These are phyloP conservation scores for Clonostachys solani DNA, from an alignment of 2,329 filamentous ascomycete species.

Conservation along the genomic window DNA sequence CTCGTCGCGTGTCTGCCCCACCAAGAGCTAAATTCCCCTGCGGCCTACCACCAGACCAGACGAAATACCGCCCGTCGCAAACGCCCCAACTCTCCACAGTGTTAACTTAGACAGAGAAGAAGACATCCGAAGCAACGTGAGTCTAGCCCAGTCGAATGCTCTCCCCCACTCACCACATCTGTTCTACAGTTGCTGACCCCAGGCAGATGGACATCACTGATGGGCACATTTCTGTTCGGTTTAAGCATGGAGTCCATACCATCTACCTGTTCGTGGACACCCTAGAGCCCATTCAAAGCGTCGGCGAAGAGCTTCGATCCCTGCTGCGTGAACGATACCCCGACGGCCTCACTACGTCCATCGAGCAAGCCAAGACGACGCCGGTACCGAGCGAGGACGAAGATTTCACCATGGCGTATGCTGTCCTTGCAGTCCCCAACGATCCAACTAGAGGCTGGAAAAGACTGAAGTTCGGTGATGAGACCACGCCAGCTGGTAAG, in stretches of 20 bases:
- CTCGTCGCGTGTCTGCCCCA: neutral
- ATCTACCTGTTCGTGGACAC: conserved; percentile 64
- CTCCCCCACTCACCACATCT: too few species aligned
- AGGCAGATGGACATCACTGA: conserved; percentile 18
- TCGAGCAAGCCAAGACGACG: conserved; percentile 23
- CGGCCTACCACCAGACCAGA: neutral
- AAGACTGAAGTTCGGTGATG: conserved; percentile 29
- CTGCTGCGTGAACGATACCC: conserved; percentile 55
- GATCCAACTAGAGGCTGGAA: conserved; percentile 47
- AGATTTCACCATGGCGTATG: conserved; percentile 40
- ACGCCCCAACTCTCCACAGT: too few species aligned
- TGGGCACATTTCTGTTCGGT: conserved; percentile 59
- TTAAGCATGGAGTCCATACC: conserved; percentile 70
- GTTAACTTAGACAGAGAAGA: too few species aligned
- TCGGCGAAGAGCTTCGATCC: conserved; percentile 55
- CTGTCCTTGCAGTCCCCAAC: conserved; percentile 33
- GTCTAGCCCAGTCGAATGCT: too few species aligned
- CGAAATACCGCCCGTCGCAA: neutral
- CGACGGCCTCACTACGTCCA: conserved; percentile 37
- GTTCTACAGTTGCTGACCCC: neutral
- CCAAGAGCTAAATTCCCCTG: neutral
- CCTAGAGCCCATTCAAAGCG: conserved; percentile 47
- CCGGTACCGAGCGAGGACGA: conserved; percentile 31
- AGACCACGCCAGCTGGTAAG: conserved; percentile 30
- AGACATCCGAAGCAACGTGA: too few species aligned